Conservation (phyloP, 495 filamentous ascomycete species). For the Penicillium mononematosum region DNA sequence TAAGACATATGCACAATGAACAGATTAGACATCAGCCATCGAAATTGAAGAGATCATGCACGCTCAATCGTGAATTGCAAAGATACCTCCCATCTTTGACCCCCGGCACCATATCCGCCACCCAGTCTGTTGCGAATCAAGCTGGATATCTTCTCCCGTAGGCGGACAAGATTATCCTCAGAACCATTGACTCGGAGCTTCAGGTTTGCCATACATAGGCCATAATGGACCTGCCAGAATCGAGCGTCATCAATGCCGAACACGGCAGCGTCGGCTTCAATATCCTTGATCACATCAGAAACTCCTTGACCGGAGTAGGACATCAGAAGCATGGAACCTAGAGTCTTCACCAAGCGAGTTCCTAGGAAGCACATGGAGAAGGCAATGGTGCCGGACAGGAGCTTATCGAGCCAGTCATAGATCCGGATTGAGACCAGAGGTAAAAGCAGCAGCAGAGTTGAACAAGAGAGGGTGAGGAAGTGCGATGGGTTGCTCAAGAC, state of each 20-base stretch:
- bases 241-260: conserved; percentile 79
- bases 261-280: conserved; percentile 75
- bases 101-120: conserved; percentile 80
- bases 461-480: conserved; percentile 85
- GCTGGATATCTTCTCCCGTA: conserved; percentile 71
- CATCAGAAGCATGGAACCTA: conserved; percentile 95
- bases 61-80: conserved; percentile 47
- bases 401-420: conserved; percentile 76
- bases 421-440: conserved; percentile 75
- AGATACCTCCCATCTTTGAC: conserved; percentile 83
- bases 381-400: conserved; percentile 76
- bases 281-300: conserved; percentile 74
- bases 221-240: conserved; percentile 99
- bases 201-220: conserved; percentile 90
- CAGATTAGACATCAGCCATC: neutral
- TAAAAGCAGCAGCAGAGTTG: conserved; percentile 74
- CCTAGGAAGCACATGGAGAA: conserved; percentile 84
- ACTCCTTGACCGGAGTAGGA: conserved; percentile 70
- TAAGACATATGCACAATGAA: neutral
- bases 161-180: conserved; percentile 62
- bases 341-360: conserved; percentile 71
- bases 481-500: conserved; percentile 90
- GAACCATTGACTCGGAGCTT: conserved; percentile 69
- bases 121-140: conserved; percentile 84
- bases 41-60: conserved; percentile 18